phyloP scores from a whole-genome alignment of 192 early-diverging fungal genomes.

The Umbelopsis sp. region DNA sequence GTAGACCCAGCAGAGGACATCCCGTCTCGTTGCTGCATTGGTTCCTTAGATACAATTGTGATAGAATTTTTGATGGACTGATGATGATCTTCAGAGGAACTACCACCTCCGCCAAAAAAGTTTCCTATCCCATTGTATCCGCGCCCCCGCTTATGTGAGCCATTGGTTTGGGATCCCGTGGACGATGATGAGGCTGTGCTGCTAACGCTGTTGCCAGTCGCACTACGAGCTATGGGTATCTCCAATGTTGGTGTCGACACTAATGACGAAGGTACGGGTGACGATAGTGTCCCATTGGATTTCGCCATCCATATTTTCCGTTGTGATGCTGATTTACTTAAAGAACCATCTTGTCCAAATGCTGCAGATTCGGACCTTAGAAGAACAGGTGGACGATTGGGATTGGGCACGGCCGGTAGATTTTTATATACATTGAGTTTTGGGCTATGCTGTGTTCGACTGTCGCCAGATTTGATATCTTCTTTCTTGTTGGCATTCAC shows the following conservation, averaged over 20 bases:
- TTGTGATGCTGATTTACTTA: not conserved
- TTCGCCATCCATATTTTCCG: conserved; percentile 14
- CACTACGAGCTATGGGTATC: conserved; percentile 9
- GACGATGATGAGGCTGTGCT: conserved; percentile 25
- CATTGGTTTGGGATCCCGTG: conserved; percentile 5
- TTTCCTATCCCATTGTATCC: not conserved
- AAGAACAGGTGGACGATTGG: not conserved
- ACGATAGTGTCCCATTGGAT: not conserved
- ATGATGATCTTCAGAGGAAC: conserved; percentile 20
- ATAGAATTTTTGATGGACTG: conserved; percentile 22
- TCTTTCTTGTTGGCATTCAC: not conserved
- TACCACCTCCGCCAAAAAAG: conserved; percentile 8
- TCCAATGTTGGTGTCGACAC: not conserved
- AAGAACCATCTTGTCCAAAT: not conserved
- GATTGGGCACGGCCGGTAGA: not conserved
- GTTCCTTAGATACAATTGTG: conserved; percentile 12
- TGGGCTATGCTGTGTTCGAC: not conserved
- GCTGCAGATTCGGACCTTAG: not conserved
- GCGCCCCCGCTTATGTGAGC: not conserved
- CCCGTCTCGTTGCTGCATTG: not conserved
- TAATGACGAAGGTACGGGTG: not conserved
- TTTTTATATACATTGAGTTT: conserved; percentile 7
- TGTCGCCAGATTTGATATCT: not conserved
- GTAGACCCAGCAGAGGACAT: conserved; percentile 4
- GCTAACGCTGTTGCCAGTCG: conserved; percentile 25